A percentile compares a stretch with the other conserved stretches of the same genome.
phyloP scores from a whole-genome alignment of 176 grass and related monocot genomes.

The Cocos nucifera region DNA sequence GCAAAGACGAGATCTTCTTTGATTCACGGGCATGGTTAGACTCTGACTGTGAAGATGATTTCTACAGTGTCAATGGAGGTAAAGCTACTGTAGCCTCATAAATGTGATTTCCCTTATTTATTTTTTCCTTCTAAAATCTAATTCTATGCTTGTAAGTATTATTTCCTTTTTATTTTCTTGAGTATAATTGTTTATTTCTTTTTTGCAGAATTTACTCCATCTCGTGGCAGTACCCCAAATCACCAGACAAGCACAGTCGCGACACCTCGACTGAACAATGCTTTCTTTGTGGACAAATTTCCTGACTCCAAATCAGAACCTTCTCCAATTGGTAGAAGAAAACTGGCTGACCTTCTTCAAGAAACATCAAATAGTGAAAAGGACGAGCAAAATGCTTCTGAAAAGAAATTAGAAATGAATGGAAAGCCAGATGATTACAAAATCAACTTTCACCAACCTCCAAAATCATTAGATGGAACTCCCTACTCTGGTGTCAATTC shows the following conservation, averaged over 20 bases:
- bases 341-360: constrained; percentile 57
- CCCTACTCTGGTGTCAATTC: constrained; percentile 35
- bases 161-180: too few relatives aligned
- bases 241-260: constrained; percentile 36
- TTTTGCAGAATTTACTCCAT: constrained; percentile 84
- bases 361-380: constrained; percentile 31
- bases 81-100: neutral
- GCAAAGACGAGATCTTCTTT: neutral
- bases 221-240: constrained; percentile 66
- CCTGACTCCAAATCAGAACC: constrained; percentile 44
- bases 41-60: neutral
- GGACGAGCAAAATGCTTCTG: neutral
- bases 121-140: too few relatives aligned
- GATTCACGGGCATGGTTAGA: neutral
- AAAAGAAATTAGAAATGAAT: constrained; percentile 9
- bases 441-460: constrained; percentile 6
- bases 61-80: neutral
- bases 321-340: constrained; percentile 66
- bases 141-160: too few relatives aligned
- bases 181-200: neutral
- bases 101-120: neutral
- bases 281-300: constrained; percentile 19
- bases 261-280: constrained; percentile 22
- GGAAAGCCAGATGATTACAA: constrained; percentile 15
- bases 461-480: constrained; percentile 11